Evolutionary conservation across 306 rosid species (phyloP).

Genomic region (Mucuna pruriens): DNA sequence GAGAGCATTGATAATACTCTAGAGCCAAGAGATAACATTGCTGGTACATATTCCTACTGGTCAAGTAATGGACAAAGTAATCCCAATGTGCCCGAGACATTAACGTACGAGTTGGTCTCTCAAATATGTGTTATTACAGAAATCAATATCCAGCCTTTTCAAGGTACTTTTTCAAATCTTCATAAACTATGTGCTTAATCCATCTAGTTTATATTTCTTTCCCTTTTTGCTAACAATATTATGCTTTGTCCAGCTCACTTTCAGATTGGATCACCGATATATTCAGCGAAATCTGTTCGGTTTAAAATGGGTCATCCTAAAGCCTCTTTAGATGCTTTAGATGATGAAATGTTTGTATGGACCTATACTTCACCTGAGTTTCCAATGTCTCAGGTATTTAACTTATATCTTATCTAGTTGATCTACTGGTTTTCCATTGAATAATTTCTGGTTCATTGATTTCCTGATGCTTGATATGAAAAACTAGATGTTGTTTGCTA

Average conservation of each 20-base stretch:
- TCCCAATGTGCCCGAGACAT: slow-evolving; percentile 78
- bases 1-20: slow-evolving; percentile 85
- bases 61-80: slow-evolving; percentile 84
- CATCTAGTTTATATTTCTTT: slow-evolving; percentile 7
- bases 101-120: slow-evolving; percentile 69
- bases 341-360: slow-evolving; percentile 64
- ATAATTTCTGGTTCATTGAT: slow-evolving; percentile 20
- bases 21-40: slow-evolving; percentile 42
- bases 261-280: slow-evolving; percentile 75
- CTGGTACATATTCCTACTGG: slow-evolving; percentile 67
- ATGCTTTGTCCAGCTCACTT: slow-evolving; percentile 63
- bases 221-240: slow-evolving; percentile 30
- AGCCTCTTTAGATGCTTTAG: slow-evolving; percentile 41
- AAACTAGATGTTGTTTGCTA: slow-evolving; percentile 26
- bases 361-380: slow-evolving; percentile 83
- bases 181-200: slow-evolving; percentile 22
- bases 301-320: slow-evolving; percentile 75
- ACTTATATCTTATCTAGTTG: slow-evolving; percentile 28
- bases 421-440: slow-evolving; percentile 7
- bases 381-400: slow-evolving; percentile 77
- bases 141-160: slow-evolving; percentile 75
- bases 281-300: slow-evolving; percentile 76
- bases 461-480: slow-evolving; percentile 22
- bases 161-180: slow-evolving; percentile 54
- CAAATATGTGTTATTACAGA: slow-evolving; percentile 69